Evolutionary conservation across 2,329 filamentous ascomycete species (phyloP).

Genomic region (Diaporthe amygdali): DNA sequence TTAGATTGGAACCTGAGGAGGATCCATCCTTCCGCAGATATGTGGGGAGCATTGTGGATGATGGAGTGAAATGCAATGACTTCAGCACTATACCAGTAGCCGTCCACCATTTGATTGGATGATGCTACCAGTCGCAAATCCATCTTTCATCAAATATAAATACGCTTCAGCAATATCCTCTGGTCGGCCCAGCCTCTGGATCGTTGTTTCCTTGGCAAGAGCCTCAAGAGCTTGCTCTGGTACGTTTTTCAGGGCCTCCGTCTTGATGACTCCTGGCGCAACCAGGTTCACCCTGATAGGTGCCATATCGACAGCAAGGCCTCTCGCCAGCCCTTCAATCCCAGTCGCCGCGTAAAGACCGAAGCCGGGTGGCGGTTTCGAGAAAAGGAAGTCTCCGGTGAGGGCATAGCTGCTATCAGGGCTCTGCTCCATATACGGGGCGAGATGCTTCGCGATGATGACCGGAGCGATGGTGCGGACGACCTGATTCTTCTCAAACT

Average conservation of each 20-base stretch:
- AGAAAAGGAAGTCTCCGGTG: not conserved
- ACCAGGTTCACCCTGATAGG: not conserved
- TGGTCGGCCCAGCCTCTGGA: not conserved
- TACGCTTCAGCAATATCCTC: constrained; percentile 6
- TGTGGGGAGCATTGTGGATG: too few relatives aligned
- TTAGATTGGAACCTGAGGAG: too few relatives aligned
- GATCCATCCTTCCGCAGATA: too few relatives aligned
- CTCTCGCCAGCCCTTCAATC: not conserved
- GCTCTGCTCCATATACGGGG: not conserved
- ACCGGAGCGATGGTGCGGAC: not conserved
- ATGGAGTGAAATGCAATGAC: too few relatives aligned
- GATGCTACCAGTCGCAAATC: not conserved
- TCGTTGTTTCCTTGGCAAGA: not conserved
- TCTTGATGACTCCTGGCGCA: not conserved
- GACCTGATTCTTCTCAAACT: constrained; percentile 6
- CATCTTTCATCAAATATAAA: constrained; percentile 2
- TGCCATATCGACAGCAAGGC: not conserved
- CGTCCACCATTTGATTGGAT: not conserved
- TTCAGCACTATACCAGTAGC: not conserved
- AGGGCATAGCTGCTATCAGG: not conserved
- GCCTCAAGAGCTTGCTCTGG: not conserved
- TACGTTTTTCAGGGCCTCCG: not conserved
- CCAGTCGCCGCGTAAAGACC: not conserved
- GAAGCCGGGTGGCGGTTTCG: not conserved
- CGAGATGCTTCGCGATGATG: not conserved